Conservation (phyloP, 129 eudicot genomes). For the Artemisia tridentata region DNA sequence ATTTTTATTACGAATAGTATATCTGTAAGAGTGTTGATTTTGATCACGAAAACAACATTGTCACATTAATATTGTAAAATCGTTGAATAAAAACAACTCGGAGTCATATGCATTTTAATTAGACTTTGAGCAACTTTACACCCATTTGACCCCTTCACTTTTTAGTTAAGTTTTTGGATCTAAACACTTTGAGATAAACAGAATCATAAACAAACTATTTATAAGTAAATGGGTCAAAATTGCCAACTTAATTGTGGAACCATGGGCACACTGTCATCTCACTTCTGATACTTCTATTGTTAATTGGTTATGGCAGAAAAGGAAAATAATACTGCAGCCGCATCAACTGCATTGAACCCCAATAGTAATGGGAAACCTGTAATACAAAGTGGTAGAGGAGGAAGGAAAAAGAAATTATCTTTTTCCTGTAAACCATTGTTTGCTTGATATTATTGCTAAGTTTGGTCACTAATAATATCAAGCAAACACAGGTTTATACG, state of each 20-base stretch:
- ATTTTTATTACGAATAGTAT: background rate
- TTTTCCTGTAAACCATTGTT: background rate
- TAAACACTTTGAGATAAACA: background rate
- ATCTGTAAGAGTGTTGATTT: background rate
- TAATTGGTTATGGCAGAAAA: slow-evolving; percentile 49
- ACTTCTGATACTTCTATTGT: slow-evolving; percentile 10
- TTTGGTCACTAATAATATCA: slow-evolving; percentile 1
- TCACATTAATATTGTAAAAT: background rate
- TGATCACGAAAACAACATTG: background rate
- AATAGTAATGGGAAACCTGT: slow-evolving; percentile 61
- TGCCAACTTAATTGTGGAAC: background rate
- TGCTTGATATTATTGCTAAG: background rate
- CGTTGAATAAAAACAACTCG: slow-evolving; percentile 1
- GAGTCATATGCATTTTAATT: background rate
- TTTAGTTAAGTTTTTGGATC: background rate
- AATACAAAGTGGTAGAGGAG: slow-evolving; percentile 75
- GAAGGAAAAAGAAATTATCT: slow-evolving; percentile 72
- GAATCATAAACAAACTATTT: background rate
- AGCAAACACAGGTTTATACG: too few relatives aligned
- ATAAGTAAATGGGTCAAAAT: too few relatives aligned
- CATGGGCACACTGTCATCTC: background rate
- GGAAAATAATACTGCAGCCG: slow-evolving; percentile 58
- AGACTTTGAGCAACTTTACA: background rate
- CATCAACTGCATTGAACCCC: slow-evolving; percentile 38
- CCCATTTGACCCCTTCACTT: background rate